A percentile compares a stretch with the other conserved stretches of the same genome.
Conservation (phyloP, 2,329 filamentous ascomycete genomes). For the Salinomyces thailandicus region DNA sequence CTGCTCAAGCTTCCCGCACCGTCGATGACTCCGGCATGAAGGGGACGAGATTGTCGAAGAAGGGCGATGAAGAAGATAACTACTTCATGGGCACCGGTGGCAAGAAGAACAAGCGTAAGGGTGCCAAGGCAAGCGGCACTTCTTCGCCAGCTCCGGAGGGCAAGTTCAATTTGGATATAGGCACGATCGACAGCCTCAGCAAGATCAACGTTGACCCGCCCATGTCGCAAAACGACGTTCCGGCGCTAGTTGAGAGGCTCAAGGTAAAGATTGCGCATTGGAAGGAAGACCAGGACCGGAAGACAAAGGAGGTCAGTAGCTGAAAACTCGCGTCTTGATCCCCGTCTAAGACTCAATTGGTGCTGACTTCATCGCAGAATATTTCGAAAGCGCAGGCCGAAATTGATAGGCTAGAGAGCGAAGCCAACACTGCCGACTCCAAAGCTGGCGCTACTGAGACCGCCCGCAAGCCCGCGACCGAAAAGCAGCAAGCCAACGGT, state of each 20-base stretch:
- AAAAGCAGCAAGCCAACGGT: conserved; percentile 47
- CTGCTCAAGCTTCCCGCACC: conserved; percentile 68
- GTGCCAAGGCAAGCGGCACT: conserved; percentile 56
- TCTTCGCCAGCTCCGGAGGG: conserved; percentile 39
- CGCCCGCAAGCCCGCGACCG: conserved; percentile 45
- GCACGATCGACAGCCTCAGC: conserved; percentile 81
- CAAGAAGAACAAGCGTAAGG: conserved; percentile 78
- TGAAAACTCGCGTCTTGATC: conserved; percentile 4
- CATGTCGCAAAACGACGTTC: conserved; percentile 73
- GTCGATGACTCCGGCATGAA: conserved; percentile 78
- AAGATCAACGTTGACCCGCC: conserved; percentile 80
- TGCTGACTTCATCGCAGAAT: conserved; percentile 73
- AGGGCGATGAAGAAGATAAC: conserved; percentile 67
- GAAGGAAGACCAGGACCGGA: conserved; percentile 79
- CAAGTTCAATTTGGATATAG: conserved; percentile 79
- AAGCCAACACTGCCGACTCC: conserved; percentile 48
- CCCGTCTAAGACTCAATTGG: conserved; percentile 8
- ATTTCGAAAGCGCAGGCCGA: conserved; percentile 93
- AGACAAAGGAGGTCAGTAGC: conserved; percentile 74
- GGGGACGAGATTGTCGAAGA: conserved; percentile 76
- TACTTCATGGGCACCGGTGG: conserved; percentile 64
- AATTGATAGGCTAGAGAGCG: conserved; percentile 70
- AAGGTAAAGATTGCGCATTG: conserved; percentile 84
- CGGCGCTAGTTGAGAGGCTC: conserved; percentile 72
- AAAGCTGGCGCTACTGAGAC: conserved; percentile 39